A percentile compares a stretch with the other conserved stretches of the same genome.
Conservation (phyloP, 768 basidiomycete genomes). For the Pulveroboletus ravenelii region DNA sequence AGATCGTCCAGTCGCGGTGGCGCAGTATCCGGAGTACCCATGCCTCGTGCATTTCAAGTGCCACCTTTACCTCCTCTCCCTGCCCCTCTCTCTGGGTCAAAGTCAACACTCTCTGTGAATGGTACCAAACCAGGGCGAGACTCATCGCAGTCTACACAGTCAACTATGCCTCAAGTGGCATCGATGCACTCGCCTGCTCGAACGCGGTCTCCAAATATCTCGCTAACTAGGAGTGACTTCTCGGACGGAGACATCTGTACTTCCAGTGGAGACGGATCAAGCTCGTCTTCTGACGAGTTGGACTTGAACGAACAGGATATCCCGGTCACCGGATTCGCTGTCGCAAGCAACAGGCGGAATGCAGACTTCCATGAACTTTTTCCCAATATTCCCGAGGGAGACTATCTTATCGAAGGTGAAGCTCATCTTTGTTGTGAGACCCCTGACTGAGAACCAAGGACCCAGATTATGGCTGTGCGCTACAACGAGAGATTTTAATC, state of each 20-base stretch:
- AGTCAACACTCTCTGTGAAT: constrained; percentile 14
- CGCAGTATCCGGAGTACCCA: constrained; percentile 61
- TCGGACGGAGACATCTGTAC: constrained; percentile 26
- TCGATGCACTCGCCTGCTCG: constrained; percentile 9
- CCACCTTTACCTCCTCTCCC: constrained; percentile 32
- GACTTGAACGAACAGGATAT: constrained; percentile 55
- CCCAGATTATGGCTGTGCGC: constrained; percentile 93
- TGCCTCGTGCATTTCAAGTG: constrained; percentile 53
- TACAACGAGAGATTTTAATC: constrained; percentile 93
- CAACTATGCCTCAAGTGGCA: not conserved
- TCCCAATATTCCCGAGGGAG: constrained; percentile 83
- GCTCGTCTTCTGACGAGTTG: constrained; percentile 33
- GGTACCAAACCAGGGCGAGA: constrained; percentile 8
- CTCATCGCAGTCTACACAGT: constrained; percentile 1
- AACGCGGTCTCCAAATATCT: constrained; percentile 17
- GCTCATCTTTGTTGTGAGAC: constrained; percentile 7
- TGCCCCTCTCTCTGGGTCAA: constrained; percentile 13
- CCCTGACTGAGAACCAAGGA: not conserved
- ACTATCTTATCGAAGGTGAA: constrained; percentile 96
- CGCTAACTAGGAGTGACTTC: constrained; percentile 19
- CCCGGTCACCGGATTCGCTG: constrained; percentile 94
- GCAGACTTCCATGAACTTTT: constrained; percentile 96
- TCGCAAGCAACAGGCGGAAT: constrained; percentile 92
- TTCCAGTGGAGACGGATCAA: constrained; percentile 30
- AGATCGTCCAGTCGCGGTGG: constrained; percentile 34